Base-by-base conservation (phyloP, 1,139 yeast genomes). In the Saccharomyces hybrid region DNA sequence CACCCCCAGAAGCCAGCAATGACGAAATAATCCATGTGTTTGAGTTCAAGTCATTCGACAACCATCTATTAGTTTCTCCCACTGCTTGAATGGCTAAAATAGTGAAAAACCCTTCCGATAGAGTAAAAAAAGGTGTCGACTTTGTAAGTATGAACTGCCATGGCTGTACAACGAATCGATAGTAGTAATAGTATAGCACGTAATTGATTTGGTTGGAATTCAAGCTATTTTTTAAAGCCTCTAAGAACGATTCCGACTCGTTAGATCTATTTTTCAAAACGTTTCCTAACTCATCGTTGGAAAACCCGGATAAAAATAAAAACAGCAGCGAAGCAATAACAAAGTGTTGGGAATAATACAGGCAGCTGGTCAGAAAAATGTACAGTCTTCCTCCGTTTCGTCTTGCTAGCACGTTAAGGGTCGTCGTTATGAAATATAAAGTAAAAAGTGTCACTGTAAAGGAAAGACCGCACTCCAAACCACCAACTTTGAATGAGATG, bases 401-500 rank as follows among this genome's bases (percentile, higher is more conserved):
- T 55, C 82, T 75, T 11, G 80, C 72, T 23, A 82, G 58, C 32
- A 88, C 75, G 56, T 95, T 77, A 46, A 89, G 67, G 1, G 95
- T 84, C 9, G 96, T 88, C 51, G 89, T 74, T 5, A 81, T 69
- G 59, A 88, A 83, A 70, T 89, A 90, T 55, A 86, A 71, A 51
- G 77, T 69, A 59, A 86, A 80, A 31, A 90, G 76, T 1, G 96
- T 84, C 51, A 88, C 81, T 1, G 97, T 87, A 67, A 84, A 93
- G 16, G 95, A 82, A 60, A 93, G 73, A 0, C 99, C 99, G 71
- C 98, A 91, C 55, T 82, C 79, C 32, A 85, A 79, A 1, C 98
- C 98, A n/a, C 98, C 98, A 32, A 89, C 85, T 66, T 91, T 96
- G 71, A 93, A 93, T 13, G 97, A 89, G 59, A 93, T 77, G 4